Evolutionary conservation across 108 stramenopile species (phyloP), one percentile per base, ranked within the genome.

Genomic region (Nannochloropsis gaditana): DNA sequence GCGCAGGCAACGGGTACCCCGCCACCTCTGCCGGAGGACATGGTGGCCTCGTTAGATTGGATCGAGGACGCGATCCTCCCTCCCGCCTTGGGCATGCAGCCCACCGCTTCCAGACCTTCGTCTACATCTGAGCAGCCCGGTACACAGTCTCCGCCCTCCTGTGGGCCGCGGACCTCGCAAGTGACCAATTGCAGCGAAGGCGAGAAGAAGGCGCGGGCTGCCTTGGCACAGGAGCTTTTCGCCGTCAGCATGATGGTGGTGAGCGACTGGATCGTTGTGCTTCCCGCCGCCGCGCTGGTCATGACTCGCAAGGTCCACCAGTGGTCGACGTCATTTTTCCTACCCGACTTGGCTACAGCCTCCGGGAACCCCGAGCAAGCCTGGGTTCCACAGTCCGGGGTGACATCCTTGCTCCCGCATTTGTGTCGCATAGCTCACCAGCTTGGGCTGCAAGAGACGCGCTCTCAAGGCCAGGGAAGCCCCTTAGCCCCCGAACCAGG

Each of bases 401-500:
- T n/a, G 19, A n/a, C 3, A n/a, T n/a, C 83, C 19, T 31, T 86
- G 8, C 44, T 86, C 3, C 86, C 86, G 9, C 83, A 83, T 79
- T 83, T 86, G 21, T 86, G 86, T 41, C 86, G 86, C 15, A 79
- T 86, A 44, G 44, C 82, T 43, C 50, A 82, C 47, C 86, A 86
- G 41, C 83, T 86, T 6, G 79, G 44, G 79, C 45, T 43, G 41
- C 83, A 73, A 19, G 86, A 86, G 86, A 19, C 83, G 31, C 83
- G 59, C 19, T n/a, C 15, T 15, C 59, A 73, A n/a, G 19, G n/a
- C 19, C 59, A 73, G 2, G 59, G 2, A 73, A 4, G 2, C 19
- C 31, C 31, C 31, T 31, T 31, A 31, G 31, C 31, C 31, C 31
- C 31, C 31, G 19, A 73, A n/a, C 59, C 15, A n/a, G 19, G n/a